These are phyloP conservation scores for Nothopassalora personata DNA, from an alignment of 2,329 filamentous ascomycete genomes.

Conservation along the genomic window DNA sequence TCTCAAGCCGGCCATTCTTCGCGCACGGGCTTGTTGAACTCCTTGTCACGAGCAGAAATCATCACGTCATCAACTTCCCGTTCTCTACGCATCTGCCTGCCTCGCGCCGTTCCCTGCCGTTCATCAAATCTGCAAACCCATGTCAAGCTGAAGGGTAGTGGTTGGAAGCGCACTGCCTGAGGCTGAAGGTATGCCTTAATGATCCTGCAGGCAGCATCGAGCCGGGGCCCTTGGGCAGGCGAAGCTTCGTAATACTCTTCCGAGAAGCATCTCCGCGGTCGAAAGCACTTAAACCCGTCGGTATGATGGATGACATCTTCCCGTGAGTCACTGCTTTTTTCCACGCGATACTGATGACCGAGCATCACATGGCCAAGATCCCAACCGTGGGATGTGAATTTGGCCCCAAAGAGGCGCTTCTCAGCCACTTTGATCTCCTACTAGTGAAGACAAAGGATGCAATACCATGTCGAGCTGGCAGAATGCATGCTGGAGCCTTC, in stretches of 20 bases:
- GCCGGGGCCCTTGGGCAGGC: background rate
- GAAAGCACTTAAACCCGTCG: background rate
- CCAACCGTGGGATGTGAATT: background rate
- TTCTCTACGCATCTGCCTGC: background rate
- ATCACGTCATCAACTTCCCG: background rate
- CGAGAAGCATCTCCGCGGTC: background rate
- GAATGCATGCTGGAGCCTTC: background rate
- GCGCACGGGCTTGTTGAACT: conserved; percentile 4
- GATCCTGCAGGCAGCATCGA: conserved; percentile 5
- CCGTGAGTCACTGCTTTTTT: too few species aligned
- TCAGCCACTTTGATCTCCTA: background rate
- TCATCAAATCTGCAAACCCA: background rate
- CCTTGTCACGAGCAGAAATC: background rate
- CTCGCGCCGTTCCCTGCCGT: background rate
- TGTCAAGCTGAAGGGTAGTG: conserved; percentile 5
- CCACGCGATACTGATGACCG: background rate
- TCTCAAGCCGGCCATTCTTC: background rate
- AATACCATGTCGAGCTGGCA: conserved; percentile 1
- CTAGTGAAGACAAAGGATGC: background rate
- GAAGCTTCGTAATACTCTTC: too few species aligned
- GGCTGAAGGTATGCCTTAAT: conserved; percentile 2
- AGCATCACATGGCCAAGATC: background rate
- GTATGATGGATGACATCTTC: background rate
- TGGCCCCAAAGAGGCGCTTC: background rate
- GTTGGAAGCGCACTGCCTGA: background rate